phyloP scores from a whole-genome alignment of 2,329 filamentous ascomycete genomes.

The Colletotrichum camelliae region DNA sequence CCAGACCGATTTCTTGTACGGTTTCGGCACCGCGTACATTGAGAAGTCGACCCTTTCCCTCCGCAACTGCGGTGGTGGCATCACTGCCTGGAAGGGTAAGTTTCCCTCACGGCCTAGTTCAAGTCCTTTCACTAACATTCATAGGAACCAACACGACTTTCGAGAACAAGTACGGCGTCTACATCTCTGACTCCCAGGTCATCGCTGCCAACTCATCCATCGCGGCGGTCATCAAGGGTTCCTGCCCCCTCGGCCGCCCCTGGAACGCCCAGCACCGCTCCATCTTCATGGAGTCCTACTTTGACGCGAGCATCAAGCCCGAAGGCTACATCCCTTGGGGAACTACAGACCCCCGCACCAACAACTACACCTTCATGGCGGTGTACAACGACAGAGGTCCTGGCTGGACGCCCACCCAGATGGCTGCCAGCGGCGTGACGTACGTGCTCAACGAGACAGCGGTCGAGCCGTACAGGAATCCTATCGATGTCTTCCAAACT shows the following conservation, averaged over 20 bases:
- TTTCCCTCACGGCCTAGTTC: neutral
- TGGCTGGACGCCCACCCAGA: conserved; percentile 56
- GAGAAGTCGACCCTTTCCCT: conserved; percentile 58
- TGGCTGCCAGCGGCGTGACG: conserved; percentile 44
- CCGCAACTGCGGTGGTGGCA: conserved; percentile 67
- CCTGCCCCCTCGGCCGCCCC: conserved; percentile 65
- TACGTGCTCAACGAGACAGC: conserved; percentile 46
- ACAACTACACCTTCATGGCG: conserved; percentile 59
- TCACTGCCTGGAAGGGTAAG: conserved; percentile 71
- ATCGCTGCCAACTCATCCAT: conserved; percentile 58
- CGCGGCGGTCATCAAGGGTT: conserved; percentile 37
- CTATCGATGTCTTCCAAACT: conserved; percentile 16
- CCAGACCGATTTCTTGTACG: conserved; percentile 73
- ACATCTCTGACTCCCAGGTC: conserved; percentile 62
- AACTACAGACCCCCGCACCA: conserved; percentile 38
- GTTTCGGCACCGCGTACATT: conserved; percentile 70
- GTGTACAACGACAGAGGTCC: conserved; percentile 59
- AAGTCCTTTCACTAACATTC: neutral
- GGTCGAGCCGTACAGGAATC: conserved; percentile 29
- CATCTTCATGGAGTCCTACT: conserved; percentile 59
- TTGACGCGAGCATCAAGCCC: conserved; percentile 58
- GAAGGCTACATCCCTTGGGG: conserved; percentile 63
- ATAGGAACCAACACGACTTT: conserved; percentile 64
- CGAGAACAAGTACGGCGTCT: conserved; percentile 70
- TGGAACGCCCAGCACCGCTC: conserved; percentile 65